Percentiles rank a stretch among this genome's conserved stretches.
Conservation (phyloP, 805 yeast species). For the Ogataea allantospora region DNA sequence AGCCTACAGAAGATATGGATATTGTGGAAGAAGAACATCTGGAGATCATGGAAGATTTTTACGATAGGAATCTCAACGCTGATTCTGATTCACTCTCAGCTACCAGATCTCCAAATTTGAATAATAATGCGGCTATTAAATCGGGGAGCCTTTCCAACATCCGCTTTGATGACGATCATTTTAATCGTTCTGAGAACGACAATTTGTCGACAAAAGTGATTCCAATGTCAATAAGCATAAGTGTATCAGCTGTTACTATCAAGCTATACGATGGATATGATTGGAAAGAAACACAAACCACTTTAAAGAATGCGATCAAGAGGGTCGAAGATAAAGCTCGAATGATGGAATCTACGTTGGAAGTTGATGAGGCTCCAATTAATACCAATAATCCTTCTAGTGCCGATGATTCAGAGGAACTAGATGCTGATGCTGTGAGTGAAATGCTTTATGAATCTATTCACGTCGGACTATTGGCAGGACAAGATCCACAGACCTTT, state of each 20-base stretch:
- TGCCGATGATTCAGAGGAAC: constrained; percentile 16
- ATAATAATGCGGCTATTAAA: constrained; percentile 5
- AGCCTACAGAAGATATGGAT: background rate
- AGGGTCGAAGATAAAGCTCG: constrained; percentile 52
- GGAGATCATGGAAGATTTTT: constrained; percentile 31
- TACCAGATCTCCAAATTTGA: constrained; percentile 6
- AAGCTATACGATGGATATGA: constrained; percentile 87
- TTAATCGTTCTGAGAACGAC: constrained; percentile 8
- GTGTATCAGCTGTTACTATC: constrained; percentile 40
- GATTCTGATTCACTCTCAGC: constrained; percentile 18
- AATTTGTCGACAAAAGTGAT: constrained; percentile 11
- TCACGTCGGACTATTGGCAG: constrained; percentile 58
- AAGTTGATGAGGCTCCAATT: constrained; percentile 1
- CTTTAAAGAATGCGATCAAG: constrained; percentile 63
- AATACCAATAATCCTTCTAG: constrained; percentile 10
- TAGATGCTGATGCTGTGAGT: constrained; percentile 40
- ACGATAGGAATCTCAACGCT: constrained; percentile 17
- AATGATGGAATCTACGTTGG: constrained; percentile 3
- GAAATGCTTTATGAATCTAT: constrained; percentile 79
- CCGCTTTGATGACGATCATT: constrained; percentile 25
- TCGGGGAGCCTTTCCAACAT: constrained; percentile 12
- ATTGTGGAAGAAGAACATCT: constrained; percentile 13
- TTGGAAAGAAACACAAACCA: constrained; percentile 74
- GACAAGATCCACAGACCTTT: constrained; percentile 44
- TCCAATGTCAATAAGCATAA: constrained; percentile 34